Evolutionary conservation across 805 yeast species (phyloP).

Genomic region (Barnettozyma sucrosica): DNA sequence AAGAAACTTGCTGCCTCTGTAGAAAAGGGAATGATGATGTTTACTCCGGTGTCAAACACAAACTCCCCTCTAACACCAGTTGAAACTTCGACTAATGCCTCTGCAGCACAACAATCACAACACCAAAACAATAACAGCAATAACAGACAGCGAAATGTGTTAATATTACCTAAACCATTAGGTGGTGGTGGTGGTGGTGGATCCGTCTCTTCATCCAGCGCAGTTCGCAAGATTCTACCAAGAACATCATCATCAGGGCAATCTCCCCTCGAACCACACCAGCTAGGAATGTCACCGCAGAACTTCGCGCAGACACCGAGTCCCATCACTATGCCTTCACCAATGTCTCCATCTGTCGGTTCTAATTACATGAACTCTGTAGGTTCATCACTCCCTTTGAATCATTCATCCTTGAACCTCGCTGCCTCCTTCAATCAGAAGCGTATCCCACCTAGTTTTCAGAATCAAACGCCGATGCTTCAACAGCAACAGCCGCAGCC

Average conservation of each 20-base stretch:
- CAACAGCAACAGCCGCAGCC: constrained; percentile 3
- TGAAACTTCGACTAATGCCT: constrained; percentile 1
- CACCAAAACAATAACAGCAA: not conserved
- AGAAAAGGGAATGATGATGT: constrained; percentile 20
- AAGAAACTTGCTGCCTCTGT: constrained; percentile 14
- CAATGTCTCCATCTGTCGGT: constrained; percentile 21
- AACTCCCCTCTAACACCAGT: constrained; percentile 18
- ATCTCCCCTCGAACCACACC: constrained; percentile 17
- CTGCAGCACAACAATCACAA: not conserved
- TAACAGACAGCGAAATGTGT: constrained; percentile 23
- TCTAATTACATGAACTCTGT: constrained; percentile 1
- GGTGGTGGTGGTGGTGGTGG: constrained; percentile 3
- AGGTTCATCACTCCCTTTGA: constrained; percentile 16
- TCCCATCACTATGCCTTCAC: constrained; percentile 24
- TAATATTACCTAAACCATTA: constrained; percentile 26
- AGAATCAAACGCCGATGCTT: constrained; percentile 2
- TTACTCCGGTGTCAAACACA: constrained; percentile 21
- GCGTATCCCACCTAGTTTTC: constrained; percentile 25
- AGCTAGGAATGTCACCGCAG: constrained; percentile 16
- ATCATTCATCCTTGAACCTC: constrained; percentile 19
- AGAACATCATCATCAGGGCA: constrained; percentile 6
- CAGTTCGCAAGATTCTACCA: constrained; percentile 1
- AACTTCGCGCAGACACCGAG: constrained; percentile 17
- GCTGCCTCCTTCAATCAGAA: constrained; percentile 25
- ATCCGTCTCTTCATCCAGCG: constrained; percentile 3